phyloP scores from a whole-genome alignment of 2,329 filamentous ascomycete species.

The Alternaria triticimaculans region DNA sequence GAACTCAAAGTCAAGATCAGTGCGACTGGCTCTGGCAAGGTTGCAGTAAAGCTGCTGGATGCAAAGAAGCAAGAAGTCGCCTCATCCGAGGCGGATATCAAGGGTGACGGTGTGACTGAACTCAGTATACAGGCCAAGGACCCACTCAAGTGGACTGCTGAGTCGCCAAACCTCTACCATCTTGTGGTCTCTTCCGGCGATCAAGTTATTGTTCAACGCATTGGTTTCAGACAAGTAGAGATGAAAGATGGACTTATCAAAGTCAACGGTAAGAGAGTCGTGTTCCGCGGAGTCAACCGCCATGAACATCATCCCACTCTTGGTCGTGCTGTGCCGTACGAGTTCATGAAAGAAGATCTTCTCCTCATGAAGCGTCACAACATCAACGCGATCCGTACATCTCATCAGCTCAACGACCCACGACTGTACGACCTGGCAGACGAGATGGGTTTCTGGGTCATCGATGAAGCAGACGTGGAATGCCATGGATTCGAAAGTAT shows the following conservation, averaged over 20 bases:
- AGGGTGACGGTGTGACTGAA: constrained; percentile 21
- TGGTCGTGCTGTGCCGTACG: constrained; percentile 68
- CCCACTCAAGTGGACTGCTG: constrained; percentile 73
- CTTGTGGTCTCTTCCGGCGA: constrained; percentile 53
- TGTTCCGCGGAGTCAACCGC: constrained; percentile 70
- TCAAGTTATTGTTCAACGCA: constrained; percentile 58
- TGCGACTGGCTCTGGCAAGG: constrained; percentile 48
- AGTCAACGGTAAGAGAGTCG: constrained; percentile 68
- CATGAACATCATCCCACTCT: constrained; percentile 73
- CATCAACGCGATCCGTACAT: constrained; percentile 72
- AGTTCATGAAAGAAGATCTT: constrained; percentile 68
- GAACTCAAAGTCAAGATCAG: constrained; percentile 58
- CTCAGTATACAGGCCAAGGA: constrained; percentile 55
- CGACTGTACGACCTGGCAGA: constrained; percentile 66
- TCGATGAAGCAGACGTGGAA: constrained; percentile 62
- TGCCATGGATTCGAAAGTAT: constrained; percentile 54
- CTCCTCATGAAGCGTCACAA: constrained; percentile 74
- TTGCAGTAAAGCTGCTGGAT: constrained; percentile 57
- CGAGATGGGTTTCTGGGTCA: constrained; percentile 71
- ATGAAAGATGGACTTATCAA: constrained; percentile 65
- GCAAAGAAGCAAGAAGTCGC: constrained; percentile 40
- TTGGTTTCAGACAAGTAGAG: constrained; percentile 71
- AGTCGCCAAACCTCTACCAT: constrained; percentile 68
- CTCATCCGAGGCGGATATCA: constrained; percentile 18
- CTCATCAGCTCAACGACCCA: constrained; percentile 71